Percentiles rank a stretch among this genome's conserved stretches.
These are phyloP conservation scores for Graphilbum fragrans DNA, from an alignment of 2,329 filamentous ascomycete species.

Conservation along the genomic window DNA sequence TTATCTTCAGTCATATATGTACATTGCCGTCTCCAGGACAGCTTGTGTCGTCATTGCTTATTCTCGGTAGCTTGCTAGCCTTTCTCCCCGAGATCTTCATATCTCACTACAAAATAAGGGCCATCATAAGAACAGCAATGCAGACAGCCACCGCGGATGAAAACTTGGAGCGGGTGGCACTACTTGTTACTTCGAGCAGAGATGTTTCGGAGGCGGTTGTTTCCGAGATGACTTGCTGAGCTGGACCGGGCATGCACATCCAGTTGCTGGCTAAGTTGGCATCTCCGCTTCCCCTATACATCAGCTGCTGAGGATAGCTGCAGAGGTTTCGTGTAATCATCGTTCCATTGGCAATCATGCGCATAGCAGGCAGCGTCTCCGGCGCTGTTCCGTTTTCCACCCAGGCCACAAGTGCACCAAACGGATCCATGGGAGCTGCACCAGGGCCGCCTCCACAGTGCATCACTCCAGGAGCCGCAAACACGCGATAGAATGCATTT, in stretches of 20 bases:
- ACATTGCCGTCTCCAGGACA: no score
- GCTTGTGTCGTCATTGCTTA: no score
- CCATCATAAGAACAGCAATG: no score
- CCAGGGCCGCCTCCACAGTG: constrained; percentile 19
- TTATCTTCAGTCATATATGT: no score
- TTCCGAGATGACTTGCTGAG: constrained; percentile 1
- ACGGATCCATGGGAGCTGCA: constrained; percentile 10
- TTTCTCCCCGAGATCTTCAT: no score
- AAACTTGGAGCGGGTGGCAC: no score
- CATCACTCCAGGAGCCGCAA: constrained; percentile 16
- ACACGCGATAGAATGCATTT: constrained; percentile 19
- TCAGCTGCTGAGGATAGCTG: constrained; percentile 7
- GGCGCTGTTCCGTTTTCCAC: constrained; percentile 7
- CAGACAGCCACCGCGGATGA: no score
- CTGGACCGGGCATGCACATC: constrained; percentile 4
- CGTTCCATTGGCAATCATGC: neutral
- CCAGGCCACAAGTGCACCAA: constrained; percentile 5
- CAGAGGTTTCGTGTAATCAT: constrained; percentile 6
- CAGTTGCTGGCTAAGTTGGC: constrained; percentile 4
- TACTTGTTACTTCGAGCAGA: neutral
- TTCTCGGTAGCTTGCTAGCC: no score
- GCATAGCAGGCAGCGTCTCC: constrained; percentile 6
- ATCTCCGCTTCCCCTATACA: constrained; percentile 5
- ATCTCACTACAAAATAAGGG: no score
- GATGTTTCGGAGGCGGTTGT: neutral